These are phyloP conservation scores for Mycena olivaceomarginata DNA, from an alignment of 768 basidiomycete genomes.

Conservation along the genomic window DNA sequence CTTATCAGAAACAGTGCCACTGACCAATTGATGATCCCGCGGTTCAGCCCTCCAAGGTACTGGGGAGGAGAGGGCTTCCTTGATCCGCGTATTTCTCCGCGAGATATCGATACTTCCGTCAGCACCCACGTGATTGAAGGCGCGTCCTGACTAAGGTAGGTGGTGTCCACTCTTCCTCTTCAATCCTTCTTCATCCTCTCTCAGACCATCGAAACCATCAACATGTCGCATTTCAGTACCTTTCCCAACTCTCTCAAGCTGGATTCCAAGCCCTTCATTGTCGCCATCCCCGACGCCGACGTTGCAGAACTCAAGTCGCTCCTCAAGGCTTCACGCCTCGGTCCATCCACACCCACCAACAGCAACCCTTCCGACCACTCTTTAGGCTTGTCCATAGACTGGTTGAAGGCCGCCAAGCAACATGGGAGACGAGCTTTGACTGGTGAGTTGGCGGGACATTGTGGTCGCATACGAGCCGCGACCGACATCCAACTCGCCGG, in stretches of 20 bases:
- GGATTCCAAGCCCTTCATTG: conserved; percentile 19
- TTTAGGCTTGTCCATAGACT: conserved; percentile 25
- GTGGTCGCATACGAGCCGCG: conserved; percentile 25
- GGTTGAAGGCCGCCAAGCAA: conserved; percentile 24
- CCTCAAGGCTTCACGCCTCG: conserved; percentile 30
- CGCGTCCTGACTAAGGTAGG: too few species aligned
- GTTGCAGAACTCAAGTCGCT: conserved; percentile 25
- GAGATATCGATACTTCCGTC: too few species aligned
- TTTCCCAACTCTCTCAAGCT: conserved; percentile 30
- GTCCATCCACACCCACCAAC: conserved; percentile 30
- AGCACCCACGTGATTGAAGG: too few species aligned
- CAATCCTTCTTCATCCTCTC: conserved; percentile 16
- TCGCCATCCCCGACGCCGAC: conserved; percentile 25
- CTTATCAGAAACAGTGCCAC: too few species aligned
- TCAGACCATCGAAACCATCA: conserved; percentile 21
- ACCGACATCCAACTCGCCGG: conserved; percentile 20
- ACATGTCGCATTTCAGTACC: conserved; percentile 20
- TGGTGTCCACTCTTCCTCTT: not conserved
- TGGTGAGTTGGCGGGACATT: conserved; percentile 21
- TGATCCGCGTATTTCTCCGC: too few species aligned
- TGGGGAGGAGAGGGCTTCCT: too few species aligned
- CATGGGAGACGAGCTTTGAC: conserved; percentile 30
- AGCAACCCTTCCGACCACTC: conserved; percentile 27
- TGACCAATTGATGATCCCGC: too few species aligned
- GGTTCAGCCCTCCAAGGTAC: too few species aligned